Evolutionary conservation across 345 rosid genomes (phyloP).

Genomic region (Sonneratia alba): DNA sequence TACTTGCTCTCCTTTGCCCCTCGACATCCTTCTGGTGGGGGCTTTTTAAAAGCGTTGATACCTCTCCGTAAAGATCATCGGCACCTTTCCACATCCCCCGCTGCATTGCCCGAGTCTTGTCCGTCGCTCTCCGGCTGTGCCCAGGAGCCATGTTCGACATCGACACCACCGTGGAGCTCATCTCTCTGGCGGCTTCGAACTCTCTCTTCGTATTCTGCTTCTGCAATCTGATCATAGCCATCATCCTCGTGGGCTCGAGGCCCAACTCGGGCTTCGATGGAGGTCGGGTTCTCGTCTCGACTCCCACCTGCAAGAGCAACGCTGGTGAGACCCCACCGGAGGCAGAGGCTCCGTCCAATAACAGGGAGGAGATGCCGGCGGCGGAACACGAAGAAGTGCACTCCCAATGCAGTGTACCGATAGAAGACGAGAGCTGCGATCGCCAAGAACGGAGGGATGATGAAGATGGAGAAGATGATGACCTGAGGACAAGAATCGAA

Average conservation of each 20-base stretch:
- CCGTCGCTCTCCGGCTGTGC: too few relatives aligned
- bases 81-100: too few relatives aligned
- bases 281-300: neutral
- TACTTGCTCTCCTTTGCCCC: too few relatives aligned
- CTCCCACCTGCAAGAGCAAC: neutral
- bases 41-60: too few relatives aligned
- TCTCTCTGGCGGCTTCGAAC: slow-evolving; percentile 31
- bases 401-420: neutral
- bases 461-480: slow-evolving; percentile 23
- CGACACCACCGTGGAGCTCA: slow-evolving; percentile 15
- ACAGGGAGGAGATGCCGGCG: neutral
- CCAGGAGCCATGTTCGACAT: slow-evolving; percentile 22
- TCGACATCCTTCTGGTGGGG: too few relatives aligned
- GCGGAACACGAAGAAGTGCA: neutral
- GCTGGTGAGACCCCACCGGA: neutral
- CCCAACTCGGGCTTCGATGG: slow-evolving; percentile 10
- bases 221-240: slow-evolving; percentile 36
- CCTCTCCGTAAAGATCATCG: too few relatives aligned
- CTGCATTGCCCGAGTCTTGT: too few relatives aligned
- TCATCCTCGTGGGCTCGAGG: slow-evolving; percentile 31
- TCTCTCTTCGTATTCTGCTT: slow-evolving; percentile 37
- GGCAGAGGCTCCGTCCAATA: neutral
- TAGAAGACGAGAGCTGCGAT: neutral
- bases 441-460: neutral
- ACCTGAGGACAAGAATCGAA: slow-evolving; percentile 47